phyloP scores from a whole-genome alignment of 148 eudicot genomes.

The Tetragonia tetragonoides region DNA sequence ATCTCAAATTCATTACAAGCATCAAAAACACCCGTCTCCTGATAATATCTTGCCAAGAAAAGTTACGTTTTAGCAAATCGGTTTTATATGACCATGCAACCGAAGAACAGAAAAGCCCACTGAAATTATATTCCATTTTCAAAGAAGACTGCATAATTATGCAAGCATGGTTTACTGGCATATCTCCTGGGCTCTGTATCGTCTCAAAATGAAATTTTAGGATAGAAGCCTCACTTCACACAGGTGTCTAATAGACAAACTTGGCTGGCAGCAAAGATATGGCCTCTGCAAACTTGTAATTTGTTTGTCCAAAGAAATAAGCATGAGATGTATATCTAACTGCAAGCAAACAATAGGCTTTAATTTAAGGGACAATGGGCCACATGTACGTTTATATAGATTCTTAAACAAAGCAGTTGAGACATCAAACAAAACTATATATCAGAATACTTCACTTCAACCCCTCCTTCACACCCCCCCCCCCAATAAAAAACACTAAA shows the following conservation, averaged over 20 bases:
- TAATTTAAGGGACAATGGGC: not conserved
- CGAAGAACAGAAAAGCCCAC: not conserved
- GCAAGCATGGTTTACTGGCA: not conserved
- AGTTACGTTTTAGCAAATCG: not conserved
- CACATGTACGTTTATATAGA: not conserved
- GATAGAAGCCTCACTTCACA: constrained; percentile 4
- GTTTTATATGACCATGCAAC: not conserved
- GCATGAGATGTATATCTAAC: constrained; percentile 31
- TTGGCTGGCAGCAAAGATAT: constrained; percentile 23
- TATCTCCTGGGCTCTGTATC: not conserved
- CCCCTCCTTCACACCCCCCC: not conserved
- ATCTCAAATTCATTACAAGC: not conserved
- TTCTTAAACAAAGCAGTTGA: not conserved
- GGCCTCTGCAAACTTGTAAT: constrained; percentile 11
- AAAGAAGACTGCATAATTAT: not conserved
- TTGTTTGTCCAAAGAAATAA: constrained; percentile 27
- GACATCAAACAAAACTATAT: not conserved
- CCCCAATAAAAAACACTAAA: not conserved
- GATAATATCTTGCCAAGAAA: not conserved
- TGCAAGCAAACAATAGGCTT: constrained; percentile 23
- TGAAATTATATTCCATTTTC: not conserved
- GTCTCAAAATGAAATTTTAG: constrained; percentile 2
- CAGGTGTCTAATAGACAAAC: not conserved
- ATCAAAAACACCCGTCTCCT: not conserved
- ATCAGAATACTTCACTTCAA: too few relatives aligned